These are phyloP conservation scores for Termitomyces sp. DNA, from an alignment of 768 basidiomycete genomes.

Conservation along the genomic window DNA sequence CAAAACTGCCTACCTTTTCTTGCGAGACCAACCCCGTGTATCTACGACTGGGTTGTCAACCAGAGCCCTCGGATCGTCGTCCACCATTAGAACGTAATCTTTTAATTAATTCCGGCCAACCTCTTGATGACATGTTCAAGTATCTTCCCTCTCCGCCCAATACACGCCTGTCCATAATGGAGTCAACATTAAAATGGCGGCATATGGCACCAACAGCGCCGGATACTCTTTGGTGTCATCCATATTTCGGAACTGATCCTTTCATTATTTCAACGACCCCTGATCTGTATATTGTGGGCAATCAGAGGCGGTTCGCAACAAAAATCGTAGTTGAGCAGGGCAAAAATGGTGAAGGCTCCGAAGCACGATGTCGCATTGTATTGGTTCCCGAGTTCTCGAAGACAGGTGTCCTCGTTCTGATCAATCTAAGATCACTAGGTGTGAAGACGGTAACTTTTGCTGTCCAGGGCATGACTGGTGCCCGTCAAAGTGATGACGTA, in stretches of 20 bases:
- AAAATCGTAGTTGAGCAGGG: conserved; percentile 45
- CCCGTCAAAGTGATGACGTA: conserved; percentile 16
- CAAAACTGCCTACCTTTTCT: conserved; percentile 54
- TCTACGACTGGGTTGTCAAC: conserved; percentile 50
- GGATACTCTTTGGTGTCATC: conserved; percentile 98
- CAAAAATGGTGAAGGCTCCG: conserved; percentile 24
- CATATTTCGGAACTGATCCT: conserved; percentile 81
- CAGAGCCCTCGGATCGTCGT: conserved; percentile 14
- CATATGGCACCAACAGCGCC: conserved; percentile 99
- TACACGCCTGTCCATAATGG: conserved; percentile 69
- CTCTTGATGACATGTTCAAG: conserved; percentile 92
- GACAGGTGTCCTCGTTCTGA: conserved; percentile 71
- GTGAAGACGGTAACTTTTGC: conserved; percentile 58
- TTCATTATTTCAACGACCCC: conserved; percentile 86
- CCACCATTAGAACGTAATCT: conserved; percentile 45
- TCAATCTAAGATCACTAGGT: conserved; percentile 74
- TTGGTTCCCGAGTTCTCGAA: conserved; percentile 77
- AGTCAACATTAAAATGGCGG: conserved; percentile 83
- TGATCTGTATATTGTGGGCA: conserved; percentile 88
- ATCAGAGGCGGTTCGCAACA: conserved; percentile 80
- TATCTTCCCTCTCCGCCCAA: conserved; percentile 72
- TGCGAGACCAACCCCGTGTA: conserved; percentile 91
- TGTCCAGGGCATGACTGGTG: conserved; percentile 38
- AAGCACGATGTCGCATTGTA: conserved; percentile 57
- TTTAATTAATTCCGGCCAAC: conserved; percentile 87